Evolutionary conservation across 495 filamentous ascomycete species (phyloP).

Genomic region (Hapsidospora chrysogenum): DNA sequence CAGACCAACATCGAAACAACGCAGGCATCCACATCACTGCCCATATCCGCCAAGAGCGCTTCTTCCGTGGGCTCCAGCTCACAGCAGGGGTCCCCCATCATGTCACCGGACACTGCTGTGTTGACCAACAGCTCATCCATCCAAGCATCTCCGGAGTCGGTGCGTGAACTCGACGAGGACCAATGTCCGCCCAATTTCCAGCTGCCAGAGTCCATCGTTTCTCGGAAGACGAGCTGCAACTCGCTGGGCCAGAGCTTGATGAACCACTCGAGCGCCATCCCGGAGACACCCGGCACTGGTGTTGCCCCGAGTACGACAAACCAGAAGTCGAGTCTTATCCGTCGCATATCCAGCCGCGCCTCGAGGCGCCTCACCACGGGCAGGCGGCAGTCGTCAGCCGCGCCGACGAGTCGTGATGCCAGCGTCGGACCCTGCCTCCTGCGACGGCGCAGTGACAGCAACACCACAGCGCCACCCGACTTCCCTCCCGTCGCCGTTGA

Average conservation of each 20-base stretch:
- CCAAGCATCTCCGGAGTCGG: slow-evolving; percentile 23
- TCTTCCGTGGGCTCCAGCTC: slow-evolving; percentile 23
- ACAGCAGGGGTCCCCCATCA: slow-evolving; percentile 22
- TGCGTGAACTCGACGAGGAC: slow-evolving; percentile 12
- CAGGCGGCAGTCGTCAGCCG: slow-evolving; percentile 55
- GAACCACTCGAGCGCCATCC: slow-evolving; percentile 10
- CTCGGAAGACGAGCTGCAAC: slow-evolving; percentile 18
- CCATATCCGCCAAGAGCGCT: slow-evolving; percentile 23
- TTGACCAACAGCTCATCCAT: slow-evolving; percentile 22
- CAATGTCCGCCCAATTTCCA: slow-evolving; percentile 15
- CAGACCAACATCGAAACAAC: slow-evolving; percentile 18
- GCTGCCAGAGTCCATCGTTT: slow-evolving; percentile 26
- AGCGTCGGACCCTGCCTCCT: slow-evolving; percentile 81
- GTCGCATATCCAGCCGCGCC: slow-evolving; percentile 27
- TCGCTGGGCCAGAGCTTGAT: slow-evolving; percentile 10
- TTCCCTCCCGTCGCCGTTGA: slow-evolving; percentile 49
- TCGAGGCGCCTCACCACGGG: slow-evolving; percentile 14
- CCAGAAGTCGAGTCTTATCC: slow-evolving; percentile 16
- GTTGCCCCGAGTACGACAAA: neutral
- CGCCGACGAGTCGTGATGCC: slow-evolving; percentile 59
- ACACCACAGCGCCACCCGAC: slow-evolving; percentile 38
- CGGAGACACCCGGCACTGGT: slow-evolving; percentile 4
- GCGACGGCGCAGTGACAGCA: slow-evolving; percentile 76
- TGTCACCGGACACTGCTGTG: slow-evolving; percentile 19
- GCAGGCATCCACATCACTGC: slow-evolving; percentile 15